A percentile compares a stretch with the other conserved stretches of the same genome.
phyloP scores from a whole-genome alignment of 2,329 filamentous ascomycete species.

The Calonectria crousiana region DNA sequence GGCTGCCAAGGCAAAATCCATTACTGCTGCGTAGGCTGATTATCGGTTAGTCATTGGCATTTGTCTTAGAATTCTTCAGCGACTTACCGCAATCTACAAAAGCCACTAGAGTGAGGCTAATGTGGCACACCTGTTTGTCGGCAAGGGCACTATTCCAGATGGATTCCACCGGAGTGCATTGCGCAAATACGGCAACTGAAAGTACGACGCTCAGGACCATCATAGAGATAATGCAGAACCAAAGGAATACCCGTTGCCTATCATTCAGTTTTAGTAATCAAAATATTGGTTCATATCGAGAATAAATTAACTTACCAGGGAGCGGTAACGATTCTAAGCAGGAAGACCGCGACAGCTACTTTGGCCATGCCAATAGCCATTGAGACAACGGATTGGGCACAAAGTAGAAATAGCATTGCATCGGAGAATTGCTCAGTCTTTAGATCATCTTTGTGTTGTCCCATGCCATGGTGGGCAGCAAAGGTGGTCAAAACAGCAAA shows the following conservation, averaged over 20 bases:
- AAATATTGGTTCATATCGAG: not conserved
- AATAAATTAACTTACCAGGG: conserved; percentile 18
- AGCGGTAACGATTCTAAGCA: conserved; percentile 27
- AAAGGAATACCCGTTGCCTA: conserved; percentile 28
- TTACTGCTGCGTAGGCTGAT: conserved; percentile 21
- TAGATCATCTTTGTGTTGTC: conserved; percentile 21
- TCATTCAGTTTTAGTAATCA: not conserved
- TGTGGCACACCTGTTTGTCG: conserved; percentile 20
- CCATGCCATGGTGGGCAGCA: conserved; percentile 22
- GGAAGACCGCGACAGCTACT: conserved; percentile 23
- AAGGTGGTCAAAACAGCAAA: conserved; percentile 21
- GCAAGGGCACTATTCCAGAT: conserved; percentile 22
- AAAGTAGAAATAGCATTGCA: conserved; percentile 16
- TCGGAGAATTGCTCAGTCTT: conserved; percentile 10
- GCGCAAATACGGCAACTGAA: conserved; percentile 21
- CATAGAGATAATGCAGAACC: conserved; percentile 29
- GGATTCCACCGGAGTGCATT: conserved; percentile 26
- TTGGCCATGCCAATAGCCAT: conserved; percentile 29
- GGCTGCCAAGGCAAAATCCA: conserved; percentile 25
- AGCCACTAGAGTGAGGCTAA: conserved; percentile 22
- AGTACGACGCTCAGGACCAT: conserved; percentile 19
- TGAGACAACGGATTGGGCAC: conserved; percentile 20
- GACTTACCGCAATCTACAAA: conserved; percentile 25
- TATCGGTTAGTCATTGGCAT: not conserved
- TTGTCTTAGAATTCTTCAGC: rapidly evolving